Evolutionary conservation across 495 filamentous ascomycete genomes (phyloP).

Genomic region (Penicillium pulvis): DNA sequence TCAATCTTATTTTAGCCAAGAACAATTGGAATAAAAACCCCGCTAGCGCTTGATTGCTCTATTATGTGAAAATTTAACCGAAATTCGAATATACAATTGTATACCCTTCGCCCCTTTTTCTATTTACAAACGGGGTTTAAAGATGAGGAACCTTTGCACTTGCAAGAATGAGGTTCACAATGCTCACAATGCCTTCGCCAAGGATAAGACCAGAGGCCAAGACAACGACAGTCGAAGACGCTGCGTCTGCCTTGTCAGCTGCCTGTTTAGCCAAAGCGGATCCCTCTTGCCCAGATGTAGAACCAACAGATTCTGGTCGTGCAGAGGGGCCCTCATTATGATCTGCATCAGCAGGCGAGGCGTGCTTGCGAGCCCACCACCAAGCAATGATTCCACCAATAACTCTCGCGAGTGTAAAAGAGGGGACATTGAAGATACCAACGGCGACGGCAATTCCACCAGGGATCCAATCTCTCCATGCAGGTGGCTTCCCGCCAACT

Average conservation of each 20-base stretch:
- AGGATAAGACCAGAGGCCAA: constrained; percentile 81
- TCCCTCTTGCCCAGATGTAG: background rate
- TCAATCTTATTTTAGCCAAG: background rate
- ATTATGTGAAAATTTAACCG: background rate
- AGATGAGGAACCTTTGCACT: constrained; percentile 79
- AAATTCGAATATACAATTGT: background rate
- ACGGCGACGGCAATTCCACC: constrained; percentile 96
- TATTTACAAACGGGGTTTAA: constrained; percentile 22
- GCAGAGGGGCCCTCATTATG: background rate
- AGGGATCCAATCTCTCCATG: constrained; percentile 61
- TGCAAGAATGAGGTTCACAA: constrained; percentile 84
- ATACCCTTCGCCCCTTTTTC: background rate
- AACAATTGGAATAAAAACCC: background rate
- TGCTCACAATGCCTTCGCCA: constrained; percentile 92
- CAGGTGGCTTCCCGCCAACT: constrained; percentile 25
- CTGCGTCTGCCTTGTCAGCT: constrained; percentile 41
- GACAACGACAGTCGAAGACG: constrained; percentile 60
- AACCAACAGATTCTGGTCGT: background rate
- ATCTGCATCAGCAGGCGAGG: background rate
- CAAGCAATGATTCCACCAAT: constrained; percentile 83
- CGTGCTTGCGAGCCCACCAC: constrained; percentile 57
- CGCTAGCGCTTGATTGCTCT: background rate
- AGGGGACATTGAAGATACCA: constrained; percentile 97
- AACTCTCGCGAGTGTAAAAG: constrained; percentile 88
- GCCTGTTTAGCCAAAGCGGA: constrained; percentile 26